Conservation (phyloP, 1,284 basidiomycete genomes). For the Ganoderma lingzhi region DNA sequence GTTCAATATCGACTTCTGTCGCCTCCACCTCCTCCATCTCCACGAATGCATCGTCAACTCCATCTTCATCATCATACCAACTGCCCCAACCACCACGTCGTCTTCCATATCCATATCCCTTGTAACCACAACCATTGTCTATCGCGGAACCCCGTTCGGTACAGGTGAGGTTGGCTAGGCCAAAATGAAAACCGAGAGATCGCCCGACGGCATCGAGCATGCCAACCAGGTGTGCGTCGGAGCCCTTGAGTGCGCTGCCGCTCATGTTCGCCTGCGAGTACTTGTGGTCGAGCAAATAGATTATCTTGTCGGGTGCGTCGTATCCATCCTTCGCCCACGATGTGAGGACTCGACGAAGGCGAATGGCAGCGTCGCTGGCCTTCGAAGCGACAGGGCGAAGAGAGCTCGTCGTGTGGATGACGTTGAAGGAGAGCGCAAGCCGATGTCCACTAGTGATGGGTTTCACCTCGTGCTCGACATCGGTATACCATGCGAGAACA, state of each 20-base stretch:
- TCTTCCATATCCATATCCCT: not conserved
- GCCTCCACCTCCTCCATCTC: not conserved
- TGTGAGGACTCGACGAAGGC: slow-evolving; percentile 25
- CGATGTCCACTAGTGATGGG: slow-evolving; percentile 53
- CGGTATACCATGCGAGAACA: slow-evolving; percentile 57
- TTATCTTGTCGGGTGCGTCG: slow-evolving; percentile 26
- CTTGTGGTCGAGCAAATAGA: slow-evolving; percentile 37
- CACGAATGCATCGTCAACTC: not conserved
- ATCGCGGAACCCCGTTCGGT: not conserved
- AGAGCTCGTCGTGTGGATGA: slow-evolving; percentile 36
- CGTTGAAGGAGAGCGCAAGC: slow-evolving; percentile 55
- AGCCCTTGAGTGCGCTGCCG: slow-evolving; percentile 36
- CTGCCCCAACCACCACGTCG: not conserved
- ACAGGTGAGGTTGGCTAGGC: slow-evolving; percentile 49
- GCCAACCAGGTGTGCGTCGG: slow-evolving; percentile 34
- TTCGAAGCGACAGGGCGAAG: slow-evolving; percentile 29
- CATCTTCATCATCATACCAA: not conserved
- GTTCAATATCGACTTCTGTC: not conserved
- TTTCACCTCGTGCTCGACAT: slow-evolving; percentile 54
- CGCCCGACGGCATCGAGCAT: slow-evolving; percentile 31
- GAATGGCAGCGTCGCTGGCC: slow-evolving; percentile 9
- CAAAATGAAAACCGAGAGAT: slow-evolving; percentile 35
- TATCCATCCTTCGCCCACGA: slow-evolving; percentile 31
- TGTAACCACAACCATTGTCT: not conserved
- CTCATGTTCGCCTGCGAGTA: slow-evolving; percentile 35